Evolutionary conservation across 768 basidiomycete genomes (phyloP), one percentile per base, ranked within the genome.

Genomic region (Trametes cubensis): DNA sequence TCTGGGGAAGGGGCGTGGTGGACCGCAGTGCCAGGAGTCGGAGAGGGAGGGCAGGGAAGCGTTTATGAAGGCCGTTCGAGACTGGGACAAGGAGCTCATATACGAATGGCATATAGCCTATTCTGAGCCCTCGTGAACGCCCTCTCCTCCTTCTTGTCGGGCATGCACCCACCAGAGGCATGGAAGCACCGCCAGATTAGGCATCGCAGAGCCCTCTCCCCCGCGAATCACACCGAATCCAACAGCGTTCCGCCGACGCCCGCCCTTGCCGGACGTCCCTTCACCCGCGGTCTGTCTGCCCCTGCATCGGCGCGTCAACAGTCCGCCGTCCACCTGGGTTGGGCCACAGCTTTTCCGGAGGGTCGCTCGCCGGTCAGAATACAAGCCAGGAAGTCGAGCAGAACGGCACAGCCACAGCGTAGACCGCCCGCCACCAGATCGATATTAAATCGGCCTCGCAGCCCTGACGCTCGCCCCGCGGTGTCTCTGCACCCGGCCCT

Each of bases 161-260:
- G 6, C 28, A 18, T 2, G 8, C 17, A n/a, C 42, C 21, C 28
- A 11, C 50, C 46, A 7, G 15, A 50, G 48, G 47, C 48, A 58
- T 21, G 57, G 57, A 58, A 58, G 57, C 55, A 46, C 41, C 14
- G 23, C 53, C 53, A 26, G 15, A 54, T 54, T 20, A n/a, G 53
- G 41, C 21, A 42, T 14, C 23, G 40, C 39, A 44, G 41, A 42
- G 41, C 17, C 51, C 21, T 44, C 42, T 11, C 18, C 5, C 18
- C 38, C 38, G 21, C n/a, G 28, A n/a, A 10, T 26, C 50, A 34
- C 11, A 26, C 7, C n/a, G n/a, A 44, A 20, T 44, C 5, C 42
- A 17, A 18, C 20, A 6, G 17, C 17, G 11, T 17, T 44, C 42
- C 42, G 42, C 20, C 18, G 4, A 44, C 42, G 42, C 42, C 42